These are phyloP conservation scores for Blumeria graminis DNA, from an alignment of 2,329 filamentous ascomycete species.

Conservation along the genomic window DNA sequence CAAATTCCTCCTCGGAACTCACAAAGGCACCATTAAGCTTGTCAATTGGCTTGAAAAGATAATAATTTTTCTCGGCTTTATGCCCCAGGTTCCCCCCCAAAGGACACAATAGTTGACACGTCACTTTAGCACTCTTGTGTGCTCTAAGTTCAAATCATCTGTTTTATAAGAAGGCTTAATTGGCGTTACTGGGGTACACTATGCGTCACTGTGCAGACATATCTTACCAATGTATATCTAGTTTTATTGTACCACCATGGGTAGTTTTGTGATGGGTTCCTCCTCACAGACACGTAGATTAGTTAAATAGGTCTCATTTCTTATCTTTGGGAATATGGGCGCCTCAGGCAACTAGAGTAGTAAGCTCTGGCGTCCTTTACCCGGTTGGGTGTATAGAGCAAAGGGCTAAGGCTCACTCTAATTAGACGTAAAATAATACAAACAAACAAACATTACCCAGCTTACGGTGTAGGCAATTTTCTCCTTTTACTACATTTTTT, in stretches of 20 bases:
- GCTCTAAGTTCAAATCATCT: background rate
- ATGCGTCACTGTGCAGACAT: background rate
- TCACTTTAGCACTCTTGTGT: background rate
- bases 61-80: background rate
- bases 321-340: background rate
- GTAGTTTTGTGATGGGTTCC: background rate
- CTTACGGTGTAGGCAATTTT: too few relatives aligned
- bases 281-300: background rate
- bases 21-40: background rate
- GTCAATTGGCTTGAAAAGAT: background rate
- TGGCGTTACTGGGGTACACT: background rate
- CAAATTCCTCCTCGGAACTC: background rate
- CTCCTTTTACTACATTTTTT: too few relatives aligned
- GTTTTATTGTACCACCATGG: background rate
- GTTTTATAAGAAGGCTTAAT: background rate
- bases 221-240: background rate
- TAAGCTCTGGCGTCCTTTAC: background rate
- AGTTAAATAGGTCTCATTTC: background rate
- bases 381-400: background rate
- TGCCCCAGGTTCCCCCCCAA: background rate
- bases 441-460: too few relatives aligned
- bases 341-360: background rate
- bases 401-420: too few relatives aligned
- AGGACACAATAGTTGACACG: background rate
- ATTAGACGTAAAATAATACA: too few relatives aligned